These are phyloP conservation scores for Capsicum baccatum DNA, from an alignment of 257 asterid genomes.

Conservation along the genomic window DNA sequence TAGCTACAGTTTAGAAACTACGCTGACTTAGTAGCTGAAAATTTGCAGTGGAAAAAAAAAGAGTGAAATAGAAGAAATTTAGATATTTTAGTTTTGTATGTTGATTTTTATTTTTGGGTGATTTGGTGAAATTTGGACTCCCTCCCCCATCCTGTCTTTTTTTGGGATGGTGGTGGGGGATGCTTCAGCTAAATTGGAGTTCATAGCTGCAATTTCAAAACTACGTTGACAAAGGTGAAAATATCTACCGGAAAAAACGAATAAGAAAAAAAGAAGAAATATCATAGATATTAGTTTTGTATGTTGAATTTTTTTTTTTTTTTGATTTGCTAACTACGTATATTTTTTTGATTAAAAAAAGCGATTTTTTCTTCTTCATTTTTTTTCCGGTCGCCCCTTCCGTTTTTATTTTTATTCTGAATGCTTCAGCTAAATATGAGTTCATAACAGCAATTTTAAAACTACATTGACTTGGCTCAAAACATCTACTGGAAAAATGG, in stretches of 20 bases:
- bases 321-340: not conserved
- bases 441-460: not conserved
- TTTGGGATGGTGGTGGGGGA: not conserved
- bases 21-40: not conserved
- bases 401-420: no score
- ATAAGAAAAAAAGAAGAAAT: not conserved
- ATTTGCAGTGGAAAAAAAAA: not conserved
- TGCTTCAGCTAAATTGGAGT: not conserved
- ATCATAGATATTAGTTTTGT: no score
- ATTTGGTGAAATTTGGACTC: not conserved
- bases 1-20: not conserved
- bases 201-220: not conserved
- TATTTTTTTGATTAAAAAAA: no score
- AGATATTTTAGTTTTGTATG: not conserved
- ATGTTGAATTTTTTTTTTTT: no score
- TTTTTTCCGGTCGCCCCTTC: no score
- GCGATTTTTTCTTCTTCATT: no score
- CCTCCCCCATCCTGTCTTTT: no score
- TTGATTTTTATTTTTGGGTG: not conserved
- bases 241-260: not conserved
- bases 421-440: no score
- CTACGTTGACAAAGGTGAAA: not conserved
- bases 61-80: not conserved
- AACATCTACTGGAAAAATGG: not conserved
- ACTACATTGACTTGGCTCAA: not conserved